Base-by-base conservation (phyloP, 2,329 filamentous ascomycete species). In the Scedosporium minutisporum region DNA sequence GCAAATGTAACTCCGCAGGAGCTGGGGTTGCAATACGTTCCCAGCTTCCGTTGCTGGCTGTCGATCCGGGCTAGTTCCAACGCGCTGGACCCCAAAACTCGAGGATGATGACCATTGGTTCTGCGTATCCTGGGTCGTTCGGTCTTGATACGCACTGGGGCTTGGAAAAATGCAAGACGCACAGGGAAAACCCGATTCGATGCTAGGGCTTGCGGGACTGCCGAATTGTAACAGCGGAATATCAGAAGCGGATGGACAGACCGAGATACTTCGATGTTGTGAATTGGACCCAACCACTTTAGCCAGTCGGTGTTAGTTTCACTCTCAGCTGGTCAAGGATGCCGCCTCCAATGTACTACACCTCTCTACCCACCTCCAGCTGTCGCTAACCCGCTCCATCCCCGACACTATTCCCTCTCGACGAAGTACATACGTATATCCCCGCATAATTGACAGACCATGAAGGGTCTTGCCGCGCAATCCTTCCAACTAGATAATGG, bases 311-410 rank as follows among this genome's bases (percentile, higher is more conserved):
- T n/a, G n/a, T 57, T 57, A 46, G 58, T 25, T 60, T 38, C 38
- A 44, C 21, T 48, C 58, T 60, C 58, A 60, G 58, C 58, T 60
- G 58, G 41, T 18, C 58, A 60, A 46, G 58, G 58, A 23, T 60
- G 58, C 29, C 9, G n/a, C 23, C 9, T 46, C 14, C n/a, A 6
- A 12, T 46, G 16, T 48, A 44, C 58, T 29, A 16, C n/a, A 27
- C 44, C 3, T n/a, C 44, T 48, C 44, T n/a, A 48, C 44, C 44
- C n/a, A n/a, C 33, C 33, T 38, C 29, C 33, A 33, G 29, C 29
- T 33, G 29, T 10, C 29, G 7, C 9, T 33, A 33, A 33, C 29
- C 29, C 29, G 29, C 29, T 3, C 33, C 33, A 9, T 38, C 33
- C 33, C 9, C 33, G 33, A 14, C 33, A 38, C 33, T 4, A 12